Evolutionary conservation across 306 rosid genomes (phyloP).

Genomic region (Pterocarpus santalinus): DNA sequence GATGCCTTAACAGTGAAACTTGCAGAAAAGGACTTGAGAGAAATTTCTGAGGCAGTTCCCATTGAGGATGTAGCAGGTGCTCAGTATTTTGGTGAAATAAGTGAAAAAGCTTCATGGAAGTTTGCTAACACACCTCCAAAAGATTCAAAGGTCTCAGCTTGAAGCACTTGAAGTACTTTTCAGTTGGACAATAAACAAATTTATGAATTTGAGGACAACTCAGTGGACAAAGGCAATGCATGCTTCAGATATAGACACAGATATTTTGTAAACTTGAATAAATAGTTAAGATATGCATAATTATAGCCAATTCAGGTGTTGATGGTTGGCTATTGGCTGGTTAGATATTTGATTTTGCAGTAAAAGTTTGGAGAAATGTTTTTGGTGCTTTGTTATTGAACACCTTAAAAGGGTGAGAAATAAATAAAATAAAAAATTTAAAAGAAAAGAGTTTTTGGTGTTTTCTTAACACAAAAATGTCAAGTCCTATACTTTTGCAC

Average conservation of each 20-base stretch:
- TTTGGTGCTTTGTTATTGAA: too few relatives aligned
- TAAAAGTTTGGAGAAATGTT: too few relatives aligned
- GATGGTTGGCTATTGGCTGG: background rate
- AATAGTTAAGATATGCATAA: background rate
- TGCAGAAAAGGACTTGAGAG: slow-evolving; percentile 52
- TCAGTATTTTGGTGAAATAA: background rate
- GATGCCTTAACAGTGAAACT: slow-evolving; percentile 64
- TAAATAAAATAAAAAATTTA: too few relatives aligned
- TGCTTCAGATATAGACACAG: background rate
- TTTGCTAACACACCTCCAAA: slow-evolving; percentile 66
- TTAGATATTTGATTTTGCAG: background rate
- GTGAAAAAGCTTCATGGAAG: slow-evolving; percentile 43
- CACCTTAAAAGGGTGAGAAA: too few relatives aligned
- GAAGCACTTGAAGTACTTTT: slow-evolving; percentile 45
- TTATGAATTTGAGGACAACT: background rate
- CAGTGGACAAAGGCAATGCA: background rate
- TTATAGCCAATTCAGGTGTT: background rate
- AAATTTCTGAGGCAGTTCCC: slow-evolving; percentile 63
- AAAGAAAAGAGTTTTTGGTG: too few relatives aligned
- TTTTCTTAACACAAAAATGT: too few relatives aligned
- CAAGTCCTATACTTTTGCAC: too few relatives aligned
- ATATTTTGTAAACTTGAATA: background rate
- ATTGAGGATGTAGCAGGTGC: slow-evolving; percentile 63
- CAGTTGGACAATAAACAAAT: background rate
- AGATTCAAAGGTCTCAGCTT: slow-evolving; percentile 25